phyloP scores from a whole-genome alignment of 345 rosid species.

The Brassica nigra region DNA sequence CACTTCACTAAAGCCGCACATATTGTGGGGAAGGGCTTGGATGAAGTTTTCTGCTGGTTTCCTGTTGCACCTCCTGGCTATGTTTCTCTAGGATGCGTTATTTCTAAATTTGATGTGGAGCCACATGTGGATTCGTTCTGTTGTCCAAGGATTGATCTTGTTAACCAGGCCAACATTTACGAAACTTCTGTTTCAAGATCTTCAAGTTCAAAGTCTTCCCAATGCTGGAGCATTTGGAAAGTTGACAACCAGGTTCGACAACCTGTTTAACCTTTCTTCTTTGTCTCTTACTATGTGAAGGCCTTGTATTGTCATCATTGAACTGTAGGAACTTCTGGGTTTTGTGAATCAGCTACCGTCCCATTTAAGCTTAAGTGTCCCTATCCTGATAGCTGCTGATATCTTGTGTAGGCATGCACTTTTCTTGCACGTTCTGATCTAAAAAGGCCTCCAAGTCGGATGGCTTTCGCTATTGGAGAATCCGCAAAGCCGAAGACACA shows the following conservation, averaged over 20 bases:
- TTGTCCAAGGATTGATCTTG: conserved; percentile 96
- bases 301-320: conserved; percentile 8
- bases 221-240: conserved; percentile 98
- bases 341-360: conserved; percentile 8
- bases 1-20: conserved; percentile 86
- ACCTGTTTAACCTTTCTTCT: conserved; percentile 20
- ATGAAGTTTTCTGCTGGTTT: conserved; percentile 92
- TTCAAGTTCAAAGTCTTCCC: conserved; percentile 70
- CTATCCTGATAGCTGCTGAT: conserved; percentile 14
- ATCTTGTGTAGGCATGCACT: conserved; percentile 81
- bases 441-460: conserved; percentile 74
- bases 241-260: conserved; percentile 92
- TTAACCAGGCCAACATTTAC: conserved; percentile 74
- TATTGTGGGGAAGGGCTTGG: conserved; percentile 79
- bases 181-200: conserved; percentile 84
- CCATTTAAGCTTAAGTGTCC: conserved; percentile 20
- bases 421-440: conserved; percentile 90
- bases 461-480: conserved; percentile 86
- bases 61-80: conserved; percentile 98
- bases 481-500: conserved; percentile 81
- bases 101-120: conserved; percentile 71
- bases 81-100: conserved; percentile 88
- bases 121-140: conserved; percentile 68
- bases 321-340: conserved; percentile 6
- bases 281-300: conserved; percentile 12